Conservation (phyloP, 2,329 filamentous ascomycete species). For the Penicillium sp. region DNA sequence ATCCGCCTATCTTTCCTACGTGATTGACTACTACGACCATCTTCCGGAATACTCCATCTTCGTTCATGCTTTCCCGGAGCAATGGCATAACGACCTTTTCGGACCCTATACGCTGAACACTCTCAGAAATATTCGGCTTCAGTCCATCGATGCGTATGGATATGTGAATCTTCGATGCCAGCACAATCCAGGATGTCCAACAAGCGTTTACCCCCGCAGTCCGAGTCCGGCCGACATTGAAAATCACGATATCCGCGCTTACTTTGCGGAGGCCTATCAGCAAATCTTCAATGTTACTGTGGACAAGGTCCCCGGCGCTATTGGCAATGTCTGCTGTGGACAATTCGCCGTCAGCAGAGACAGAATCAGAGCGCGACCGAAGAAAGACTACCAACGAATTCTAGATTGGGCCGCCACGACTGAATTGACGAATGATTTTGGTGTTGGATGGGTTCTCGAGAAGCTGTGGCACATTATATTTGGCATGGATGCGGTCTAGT, state of each 20-base stretch:
- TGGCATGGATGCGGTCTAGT: slow-evolving; percentile 19
- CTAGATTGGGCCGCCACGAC: slow-evolving; percentile 35
- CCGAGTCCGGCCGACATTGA: slow-evolving; percentile 25
- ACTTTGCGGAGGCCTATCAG: slow-evolving; percentile 18
- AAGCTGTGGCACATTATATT: slow-evolving; percentile 25
- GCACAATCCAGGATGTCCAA: slow-evolving; percentile 38
- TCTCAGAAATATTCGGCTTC: slow-evolving; percentile 29
- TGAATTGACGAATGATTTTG: slow-evolving; percentile 14
- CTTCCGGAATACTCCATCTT: slow-evolving; percentile 62
- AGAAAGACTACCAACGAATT: slow-evolving; percentile 36
- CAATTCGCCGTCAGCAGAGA: slow-evolving; percentile 39
- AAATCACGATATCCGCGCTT: slow-evolving; percentile 23
- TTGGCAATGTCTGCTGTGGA: slow-evolving; percentile 37
- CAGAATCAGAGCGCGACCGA: slow-evolving; percentile 32
- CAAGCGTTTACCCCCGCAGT: slow-evolving; percentile 32
- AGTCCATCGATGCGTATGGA: slow-evolving; percentile 34
- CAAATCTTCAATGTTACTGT: slow-evolving; percentile 8
- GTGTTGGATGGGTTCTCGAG: slow-evolving; percentile 21
- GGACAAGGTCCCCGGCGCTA: slow-evolving; percentile 27
- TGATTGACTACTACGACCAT: slow-evolving; percentile 62
- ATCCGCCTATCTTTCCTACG: slow-evolving; percentile 63
- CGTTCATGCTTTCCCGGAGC: slow-evolving; percentile 48
- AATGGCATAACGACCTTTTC: slow-evolving; percentile 32
- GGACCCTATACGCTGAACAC: slow-evolving; percentile 23
- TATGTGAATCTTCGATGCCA: slow-evolving; percentile 42